Evolutionary conservation across 495 filamentous ascomycete genomes (phyloP).

Genomic region (Amorphotheca resinae): DNA sequence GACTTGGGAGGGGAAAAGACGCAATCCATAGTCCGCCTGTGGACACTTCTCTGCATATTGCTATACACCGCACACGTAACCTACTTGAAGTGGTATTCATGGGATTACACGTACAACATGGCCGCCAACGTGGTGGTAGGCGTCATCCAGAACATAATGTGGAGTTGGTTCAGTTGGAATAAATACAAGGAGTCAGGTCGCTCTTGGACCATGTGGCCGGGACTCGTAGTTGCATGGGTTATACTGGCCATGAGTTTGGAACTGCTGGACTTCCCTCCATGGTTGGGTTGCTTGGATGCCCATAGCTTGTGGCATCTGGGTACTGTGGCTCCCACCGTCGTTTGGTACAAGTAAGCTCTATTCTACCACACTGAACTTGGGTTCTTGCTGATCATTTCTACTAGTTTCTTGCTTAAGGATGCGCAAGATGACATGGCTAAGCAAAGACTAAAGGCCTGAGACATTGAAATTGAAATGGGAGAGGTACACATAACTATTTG

Average conservation of each 20-base stretch:
- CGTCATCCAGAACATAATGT: constrained; percentile 67
- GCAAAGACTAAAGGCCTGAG: constrained; percentile 15
- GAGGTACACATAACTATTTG: not conserved
- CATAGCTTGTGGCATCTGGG: constrained; percentile 94
- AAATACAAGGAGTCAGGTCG: constrained; percentile 55
- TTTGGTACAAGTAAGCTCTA: constrained; percentile 95
- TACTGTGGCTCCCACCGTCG: constrained; percentile 75
- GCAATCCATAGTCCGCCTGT: constrained; percentile 49
- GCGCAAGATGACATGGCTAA: constrained; percentile 58
- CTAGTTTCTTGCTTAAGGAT: constrained; percentile 68
- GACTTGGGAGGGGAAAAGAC: constrained; percentile 48
- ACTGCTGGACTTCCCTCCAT: constrained; percentile 82
- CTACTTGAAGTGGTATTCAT: constrained; percentile 74
- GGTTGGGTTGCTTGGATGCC: constrained; percentile 74
- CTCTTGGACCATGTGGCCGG: constrained; percentile 84
- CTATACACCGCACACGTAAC: constrained; percentile 68
- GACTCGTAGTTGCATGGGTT: constrained; percentile 86
- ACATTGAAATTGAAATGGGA: not conserved
- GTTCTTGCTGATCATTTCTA: not conserved
- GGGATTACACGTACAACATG: constrained; percentile 99
- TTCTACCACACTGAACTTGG: not conserved
- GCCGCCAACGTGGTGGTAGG: constrained; percentile 79
- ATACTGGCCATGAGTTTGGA: constrained; percentile 91
- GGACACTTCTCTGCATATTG: constrained; percentile 58
- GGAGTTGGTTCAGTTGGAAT: constrained; percentile 70